Percentiles rank a stretch among this genome's conserved stretches.
Evolutionary conservation across 2,329 filamentous ascomycete species (phyloP).

Genomic region (Talaromyces funiculosus): DNA sequence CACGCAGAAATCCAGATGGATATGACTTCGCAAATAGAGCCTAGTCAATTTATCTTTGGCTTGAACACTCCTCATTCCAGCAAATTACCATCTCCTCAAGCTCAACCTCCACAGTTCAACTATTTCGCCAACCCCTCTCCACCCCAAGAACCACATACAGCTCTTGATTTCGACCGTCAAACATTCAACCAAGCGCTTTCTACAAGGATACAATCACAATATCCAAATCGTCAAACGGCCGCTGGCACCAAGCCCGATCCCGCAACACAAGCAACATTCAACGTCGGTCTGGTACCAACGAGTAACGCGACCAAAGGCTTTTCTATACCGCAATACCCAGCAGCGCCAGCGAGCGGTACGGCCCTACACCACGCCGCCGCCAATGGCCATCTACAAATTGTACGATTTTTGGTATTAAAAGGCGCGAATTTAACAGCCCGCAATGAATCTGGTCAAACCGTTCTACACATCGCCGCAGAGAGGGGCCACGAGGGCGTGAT

Average conservation of each 20-base stretch:
- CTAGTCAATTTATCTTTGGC: background rate
- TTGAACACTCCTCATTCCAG: background rate
- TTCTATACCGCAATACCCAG: background rate
- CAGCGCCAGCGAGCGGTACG: background rate
- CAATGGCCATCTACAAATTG: background rate
- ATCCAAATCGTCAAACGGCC: background rate
- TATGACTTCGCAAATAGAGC: background rate
- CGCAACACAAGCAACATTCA: background rate
- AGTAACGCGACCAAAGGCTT: background rate
- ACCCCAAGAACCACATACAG: background rate
- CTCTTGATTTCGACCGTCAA: background rate
- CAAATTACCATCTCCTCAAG: background rate
- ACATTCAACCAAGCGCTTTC: background rate
- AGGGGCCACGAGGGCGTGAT: background rate
- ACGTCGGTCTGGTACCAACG: background rate
- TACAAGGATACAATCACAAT: background rate
- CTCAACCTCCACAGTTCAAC: background rate
- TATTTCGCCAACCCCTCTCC: background rate
- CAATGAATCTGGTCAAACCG: background rate
- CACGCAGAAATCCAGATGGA: background rate
- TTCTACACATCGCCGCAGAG: background rate
- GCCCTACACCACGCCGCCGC: background rate
- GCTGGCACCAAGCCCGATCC: background rate
- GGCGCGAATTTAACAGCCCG: constrained; percentile 28
- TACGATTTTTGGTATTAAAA: background rate